Conservation (phyloP, 495 filamentous ascomycete genomes). For the Lasiosphaeria miniovina region DNA sequence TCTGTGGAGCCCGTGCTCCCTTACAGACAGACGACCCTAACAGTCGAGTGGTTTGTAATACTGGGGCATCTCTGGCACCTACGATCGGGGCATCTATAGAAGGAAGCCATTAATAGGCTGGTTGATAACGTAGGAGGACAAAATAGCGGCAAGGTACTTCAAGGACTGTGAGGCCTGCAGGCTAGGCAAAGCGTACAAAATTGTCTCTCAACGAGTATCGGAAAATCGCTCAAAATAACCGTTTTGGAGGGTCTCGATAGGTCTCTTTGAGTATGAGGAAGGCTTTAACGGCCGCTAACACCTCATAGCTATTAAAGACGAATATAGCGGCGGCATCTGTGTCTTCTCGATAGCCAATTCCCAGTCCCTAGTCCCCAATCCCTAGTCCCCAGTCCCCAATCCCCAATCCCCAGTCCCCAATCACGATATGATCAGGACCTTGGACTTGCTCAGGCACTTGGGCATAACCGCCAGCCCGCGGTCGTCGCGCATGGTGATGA, state of each 20-base stretch:
- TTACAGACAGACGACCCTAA: no score
- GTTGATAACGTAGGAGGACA: background rate
- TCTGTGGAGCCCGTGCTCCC: no score
- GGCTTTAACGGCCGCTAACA: background rate
- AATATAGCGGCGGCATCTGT: background rate
- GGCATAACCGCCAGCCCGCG: conserved; percentile 17
- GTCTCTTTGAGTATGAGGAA: background rate
- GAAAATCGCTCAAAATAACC: background rate
- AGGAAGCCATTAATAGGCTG: background rate
- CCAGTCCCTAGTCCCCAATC: background rate
- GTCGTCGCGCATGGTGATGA: conserved; percentile 29
- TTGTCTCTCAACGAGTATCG: background rate
- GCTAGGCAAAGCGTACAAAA: background rate
- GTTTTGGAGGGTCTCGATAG: background rate
- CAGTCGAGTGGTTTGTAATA: no score
- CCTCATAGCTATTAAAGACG: background rate
- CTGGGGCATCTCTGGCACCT: background rate
- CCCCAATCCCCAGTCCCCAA: background rate
- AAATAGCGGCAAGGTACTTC: background rate
- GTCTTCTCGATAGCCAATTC: background rate
- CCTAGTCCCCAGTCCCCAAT: background rate
- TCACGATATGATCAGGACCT: conserved; percentile 8
- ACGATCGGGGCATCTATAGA: background rate
- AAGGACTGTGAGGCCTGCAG: background rate
- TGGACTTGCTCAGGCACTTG: conserved; percentile 17